Base-by-base conservation (phyloP, 164 flowering plant genomes). In the Piper betle region DNA sequence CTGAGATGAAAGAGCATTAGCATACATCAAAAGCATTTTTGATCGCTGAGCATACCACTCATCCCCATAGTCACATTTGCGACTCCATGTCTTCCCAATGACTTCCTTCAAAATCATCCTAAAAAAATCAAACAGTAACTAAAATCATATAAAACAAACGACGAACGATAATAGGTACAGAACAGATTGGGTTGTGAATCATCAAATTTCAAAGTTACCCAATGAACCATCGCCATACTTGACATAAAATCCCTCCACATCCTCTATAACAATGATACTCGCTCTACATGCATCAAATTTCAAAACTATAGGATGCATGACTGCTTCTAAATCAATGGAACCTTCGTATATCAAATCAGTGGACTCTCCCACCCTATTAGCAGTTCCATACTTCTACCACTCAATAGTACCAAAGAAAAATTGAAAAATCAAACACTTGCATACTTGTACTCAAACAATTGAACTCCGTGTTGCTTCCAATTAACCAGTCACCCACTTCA, bases 1-100 rank as follows among this genome's bases (percentile, higher is more conserved):
- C 67, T 74, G 80, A 53, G 99, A 84, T 41, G 93, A 81, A 62
- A 86, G 79, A 57, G 96, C 95, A 81, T 85, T 86, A 48, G 60
- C 77, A 75, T 86, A 90, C 41, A 90, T 59, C 48, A 40, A 65
- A 41, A 88, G 65, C 75, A 88, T 70, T 64, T 78, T 77, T 62
- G 79, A 77, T 62, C 77, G 78, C 56, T 66, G 67, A 13, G 71
- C 65, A 67, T 59, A 68, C 87, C 92, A 84, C 33, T 74, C 53
- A 33, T 74, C 80, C 53, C 82, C 91, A 82, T 60, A 85, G 20
- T 72, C 82, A 66, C 77, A 77, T 69, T 70, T 75, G 65, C 66
- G 67, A 33, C 73, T 74, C 60, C 79, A 71, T 64, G 84, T 64
- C 75, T 65, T 79, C 77, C 72, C 76, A 53, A 87, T 78, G 73